Base-by-base conservation (phyloP, 139 green algal species). In the Chlamydomonas sp. region DNA sequence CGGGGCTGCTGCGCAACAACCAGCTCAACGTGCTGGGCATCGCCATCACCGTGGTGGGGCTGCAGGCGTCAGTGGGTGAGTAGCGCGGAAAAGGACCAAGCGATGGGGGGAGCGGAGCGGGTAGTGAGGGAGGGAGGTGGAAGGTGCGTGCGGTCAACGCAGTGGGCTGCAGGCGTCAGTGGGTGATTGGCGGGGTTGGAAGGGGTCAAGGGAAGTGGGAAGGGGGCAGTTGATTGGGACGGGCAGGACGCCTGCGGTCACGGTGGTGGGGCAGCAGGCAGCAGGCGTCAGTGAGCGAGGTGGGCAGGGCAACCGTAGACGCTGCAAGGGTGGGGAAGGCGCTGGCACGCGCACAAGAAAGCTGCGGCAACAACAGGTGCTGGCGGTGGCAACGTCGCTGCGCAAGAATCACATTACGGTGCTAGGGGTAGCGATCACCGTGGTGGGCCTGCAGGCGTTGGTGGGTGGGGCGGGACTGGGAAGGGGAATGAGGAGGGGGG, bases 401-500 rank as follows among this genome's bases (percentile, higher is more conserved):
- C 90, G 88, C 73, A 95, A 94, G 82, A 93, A 94, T 73, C 92
- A 89, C 63, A 92, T 99, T 86, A 99, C 98, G 88, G 84, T 99
- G 74, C 62, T 94, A 57, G 97, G 97, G 61, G 90, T 98, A 58
- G 95, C 94, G 9, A 91, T 93, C 60, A 96, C 95, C 6, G 91
- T 99, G 18, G 75, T 99, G 0, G 96, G 96, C 2, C 90, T 98
- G 79, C 95, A 99, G 91, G 95, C 93, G n/a, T 95, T 91, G n/a
- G 92, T 96, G 62, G 95, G 95, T 92, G 77, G 59, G 88, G 60
- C 6, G 7, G 63, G 57, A 15, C 31, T 49, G 31, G 31, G 31
- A 49, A 49, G 31, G 31, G 31, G 31, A 49, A 49, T 49, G 31
- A 49, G 31, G 31, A 16, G 3, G 14, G 60, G 4, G 17, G 4